Conservation (phyloP, 768 basidiomycete species). For the Lactarius pseudohatsudake region DNA sequence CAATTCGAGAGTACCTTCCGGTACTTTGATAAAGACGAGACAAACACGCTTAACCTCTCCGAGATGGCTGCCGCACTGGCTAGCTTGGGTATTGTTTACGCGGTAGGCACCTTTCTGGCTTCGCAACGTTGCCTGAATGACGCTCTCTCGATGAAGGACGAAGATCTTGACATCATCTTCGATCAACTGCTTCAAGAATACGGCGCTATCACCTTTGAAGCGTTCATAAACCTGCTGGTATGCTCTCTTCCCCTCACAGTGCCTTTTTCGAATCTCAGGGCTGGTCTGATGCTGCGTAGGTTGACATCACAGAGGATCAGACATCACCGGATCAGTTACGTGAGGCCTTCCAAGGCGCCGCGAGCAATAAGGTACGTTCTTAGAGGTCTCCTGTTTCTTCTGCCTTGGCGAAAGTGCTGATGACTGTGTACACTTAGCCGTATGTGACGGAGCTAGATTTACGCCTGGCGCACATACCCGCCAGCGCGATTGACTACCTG, state of each 20-base stretch:
- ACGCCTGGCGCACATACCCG: slow-evolving; percentile 76
- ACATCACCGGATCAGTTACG: slow-evolving; percentile 89
- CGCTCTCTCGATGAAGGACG: slow-evolving; percentile 51
- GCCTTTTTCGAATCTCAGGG: neutral
- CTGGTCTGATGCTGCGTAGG: slow-evolving; percentile 45
- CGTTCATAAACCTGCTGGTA: slow-evolving; percentile 92
- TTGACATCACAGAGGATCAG: slow-evolving; percentile 95
- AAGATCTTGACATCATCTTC: slow-evolving; percentile 83
- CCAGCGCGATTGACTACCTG: slow-evolving; percentile 75
- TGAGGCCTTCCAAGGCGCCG: slow-evolving; percentile 91
- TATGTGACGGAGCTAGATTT: slow-evolving; percentile 94
- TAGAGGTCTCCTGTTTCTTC: neutral
- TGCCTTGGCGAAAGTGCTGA: slow-evolving; percentile 7
- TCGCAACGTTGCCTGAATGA: neutral
- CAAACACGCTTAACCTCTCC: slow-evolving; percentile 78
- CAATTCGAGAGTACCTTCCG: slow-evolving; percentile 97
- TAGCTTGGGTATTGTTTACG: slow-evolving; percentile 91
- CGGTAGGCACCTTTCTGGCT: slow-evolving; percentile 44
- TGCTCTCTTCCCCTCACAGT: slow-evolving; percentile 33
- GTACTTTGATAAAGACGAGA: slow-evolving; percentile 93
- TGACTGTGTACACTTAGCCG: slow-evolving; percentile 49
- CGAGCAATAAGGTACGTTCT: slow-evolving; percentile 74
- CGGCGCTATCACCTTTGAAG: slow-evolving; percentile 89
- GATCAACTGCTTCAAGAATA: slow-evolving; percentile 76
- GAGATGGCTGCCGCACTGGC: slow-evolving; percentile 95